Evolutionary conservation across 2,329 filamentous ascomycete genomes (phyloP).

Genomic region (Chaetomium sp.): DNA sequence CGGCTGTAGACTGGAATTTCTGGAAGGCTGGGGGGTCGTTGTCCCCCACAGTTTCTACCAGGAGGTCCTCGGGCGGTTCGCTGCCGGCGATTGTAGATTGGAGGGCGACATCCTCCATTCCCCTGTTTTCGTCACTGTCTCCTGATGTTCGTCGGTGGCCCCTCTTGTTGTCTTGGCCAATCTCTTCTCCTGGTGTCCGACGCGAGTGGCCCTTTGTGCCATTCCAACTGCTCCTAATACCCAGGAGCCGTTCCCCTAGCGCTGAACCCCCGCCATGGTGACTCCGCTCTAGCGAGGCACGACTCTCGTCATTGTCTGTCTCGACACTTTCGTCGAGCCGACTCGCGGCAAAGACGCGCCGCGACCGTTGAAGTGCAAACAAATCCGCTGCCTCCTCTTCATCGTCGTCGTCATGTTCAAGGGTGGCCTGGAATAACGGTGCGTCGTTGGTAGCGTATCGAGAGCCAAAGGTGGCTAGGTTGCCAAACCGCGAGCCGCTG

Average conservation of each 20-base stretch:
- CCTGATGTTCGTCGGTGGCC: constrained; percentile 36
- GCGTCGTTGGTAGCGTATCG: constrained; percentile 74
- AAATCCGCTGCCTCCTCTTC: constrained; percentile 93
- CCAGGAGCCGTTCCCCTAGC: constrained; percentile 51
- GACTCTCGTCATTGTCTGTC: constrained; percentile 70
- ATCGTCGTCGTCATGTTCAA: constrained; percentile 89
- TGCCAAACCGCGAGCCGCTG: constrained; percentile 71
- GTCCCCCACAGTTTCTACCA: constrained; percentile 56
- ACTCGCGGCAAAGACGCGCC: constrained; percentile 83
- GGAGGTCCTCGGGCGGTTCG: constrained; percentile 62
- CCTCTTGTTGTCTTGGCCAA: constrained; percentile 37
- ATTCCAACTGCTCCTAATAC: constrained; percentile 67
- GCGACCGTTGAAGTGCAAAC: constrained; percentile 85
- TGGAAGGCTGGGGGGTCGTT: constrained; percentile 64
- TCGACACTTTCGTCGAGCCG: constrained; percentile 84
- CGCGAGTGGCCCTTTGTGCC: constrained; percentile 52
- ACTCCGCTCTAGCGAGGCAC: constrained; percentile 56
- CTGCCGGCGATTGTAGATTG: constrained; percentile 65
- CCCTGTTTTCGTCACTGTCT: constrained; percentile 48
- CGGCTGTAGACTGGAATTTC: constrained; percentile 52
- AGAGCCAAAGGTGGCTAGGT: constrained; percentile 68
- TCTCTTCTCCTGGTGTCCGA: constrained; percentile 37
- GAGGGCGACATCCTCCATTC: constrained; percentile 85
- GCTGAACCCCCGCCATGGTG: constrained; percentile 44
- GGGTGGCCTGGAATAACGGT: constrained; percentile 89